These are phyloP conservation scores for Panaeolus cyanescens DNA, from an alignment of 768 basidiomycete genomes.

Conservation along the genomic window DNA sequence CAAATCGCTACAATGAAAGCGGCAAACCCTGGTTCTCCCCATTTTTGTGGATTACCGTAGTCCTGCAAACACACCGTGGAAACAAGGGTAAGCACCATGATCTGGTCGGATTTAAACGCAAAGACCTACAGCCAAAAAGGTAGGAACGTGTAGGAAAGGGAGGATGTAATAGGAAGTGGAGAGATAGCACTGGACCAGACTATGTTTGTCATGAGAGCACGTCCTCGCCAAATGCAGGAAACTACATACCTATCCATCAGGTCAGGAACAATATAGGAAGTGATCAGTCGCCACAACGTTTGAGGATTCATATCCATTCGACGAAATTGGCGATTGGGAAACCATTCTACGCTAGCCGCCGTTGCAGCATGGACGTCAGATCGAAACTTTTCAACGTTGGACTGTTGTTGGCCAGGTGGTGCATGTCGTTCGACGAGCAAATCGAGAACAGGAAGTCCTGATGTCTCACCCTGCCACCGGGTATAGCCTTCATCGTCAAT, in stretches of 20 bases:
- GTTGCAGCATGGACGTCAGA: conserved; percentile 26
- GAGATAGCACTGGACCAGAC: conserved; percentile 81
- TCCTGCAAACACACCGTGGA: conserved; percentile 48
- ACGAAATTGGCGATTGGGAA: conserved; percentile 78
- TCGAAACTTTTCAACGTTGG: conserved; percentile 22
- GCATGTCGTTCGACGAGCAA: conserved; percentile 72
- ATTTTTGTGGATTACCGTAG: conserved; percentile 92
- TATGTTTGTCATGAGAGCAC: conserved; percentile 23
- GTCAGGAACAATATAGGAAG: conserved; percentile 83
- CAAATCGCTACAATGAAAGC: conserved; percentile 93
- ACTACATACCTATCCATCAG: conserved; percentile 84
- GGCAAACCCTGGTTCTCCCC: conserved; percentile 94
- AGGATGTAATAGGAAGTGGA: conserved; percentile 94
- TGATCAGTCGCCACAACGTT: conserved; percentile 84
- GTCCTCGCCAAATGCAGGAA: neutral
- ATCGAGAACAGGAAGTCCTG: conserved; percentile 87
- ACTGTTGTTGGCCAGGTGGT: conserved; percentile 30
- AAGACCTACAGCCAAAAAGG: conserved; percentile 70
- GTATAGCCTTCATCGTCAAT: conserved; percentile 88
- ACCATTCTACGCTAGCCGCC: conserved; percentile 61
- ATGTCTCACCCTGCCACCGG: conserved; percentile 91
- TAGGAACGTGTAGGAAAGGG: conserved; percentile 90
- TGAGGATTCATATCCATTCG: conserved; percentile 86
- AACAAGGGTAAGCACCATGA: conserved; percentile 16
- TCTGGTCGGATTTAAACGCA: conserved; percentile 5